Base-by-base conservation (phyloP, 2,329 filamentous ascomycete species). In the Tolypocladium ovalisporum region DNA sequence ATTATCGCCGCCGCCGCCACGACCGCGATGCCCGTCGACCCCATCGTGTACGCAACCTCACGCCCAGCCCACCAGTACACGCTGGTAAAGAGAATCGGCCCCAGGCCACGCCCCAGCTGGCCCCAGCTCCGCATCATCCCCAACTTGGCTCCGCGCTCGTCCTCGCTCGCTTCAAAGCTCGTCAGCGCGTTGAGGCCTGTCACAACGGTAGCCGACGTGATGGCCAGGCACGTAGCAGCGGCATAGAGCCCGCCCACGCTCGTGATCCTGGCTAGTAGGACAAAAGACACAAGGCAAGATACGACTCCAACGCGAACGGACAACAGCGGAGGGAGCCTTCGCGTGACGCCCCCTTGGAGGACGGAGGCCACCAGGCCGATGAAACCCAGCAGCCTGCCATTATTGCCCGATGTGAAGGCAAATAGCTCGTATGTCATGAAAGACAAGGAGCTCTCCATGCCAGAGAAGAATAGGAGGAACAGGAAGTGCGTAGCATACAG, bases 391-490 rank as follows among this genome's bases (percentile, higher is more conserved):
- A 99, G 79, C 13, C 86, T 84, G 19, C 94, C 94, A 62, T 95
- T 96, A 55, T 90, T 82, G 49, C 85, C 82, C 1, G 91, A 87
- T 13, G 80, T 83, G 69, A 94, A 95, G 10, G 82, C 82, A 71
- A 97, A 97, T 51, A 99, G 82, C 56, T 96, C 93, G 66, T 94
- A 96, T 0, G 93, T 97, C 84, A 99, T 92, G 71, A 99, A 99
- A 0, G 94, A 92, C 3, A 99, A 81, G 1, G 91, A 96, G 72
- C 96, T 97, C 70, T 99, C 94, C 88, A 99, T 93, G 60, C 94
- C 94, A 2, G 90, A 96, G 75, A 99, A 99, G 74, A 96, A 96
- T 15, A 99, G 84, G 59, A 99, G 85, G 72, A 99, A 99, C 52
- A 87, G 75, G 67, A 97, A 88, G 72, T 99, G 94, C 0, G 90